Conservation (phyloP, 176 grass and related monocot genomes). For the Musa beccarii region DNA sequence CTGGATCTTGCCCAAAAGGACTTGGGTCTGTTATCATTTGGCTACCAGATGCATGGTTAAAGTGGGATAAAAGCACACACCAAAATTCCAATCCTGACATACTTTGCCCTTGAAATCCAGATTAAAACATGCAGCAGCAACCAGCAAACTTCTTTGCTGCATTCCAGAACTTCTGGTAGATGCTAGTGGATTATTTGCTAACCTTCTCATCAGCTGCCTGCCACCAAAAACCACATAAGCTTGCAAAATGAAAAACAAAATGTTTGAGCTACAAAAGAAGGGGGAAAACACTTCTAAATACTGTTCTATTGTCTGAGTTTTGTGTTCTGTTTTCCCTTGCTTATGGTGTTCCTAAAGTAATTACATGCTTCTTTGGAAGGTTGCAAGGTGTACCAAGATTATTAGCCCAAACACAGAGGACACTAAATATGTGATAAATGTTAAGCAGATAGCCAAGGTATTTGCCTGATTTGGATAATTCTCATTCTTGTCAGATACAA, state of each 20-base stretch:
- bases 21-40: neutral
- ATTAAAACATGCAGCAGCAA: no score
- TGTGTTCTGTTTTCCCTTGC: neutral
- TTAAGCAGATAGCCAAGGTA: slow-evolving; percentile 99
- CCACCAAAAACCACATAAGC: no score
- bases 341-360: neutral
- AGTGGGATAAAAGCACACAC: neutral
- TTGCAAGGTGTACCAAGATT: slow-evolving; percentile 95
- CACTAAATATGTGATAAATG: slow-evolving; percentile 93
- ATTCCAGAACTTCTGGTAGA: no score
- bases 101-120: neutral
- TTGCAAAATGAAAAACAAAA: no score
- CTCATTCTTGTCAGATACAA: neutral
- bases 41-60: neutral
- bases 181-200: no score
- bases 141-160: no score
- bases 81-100: neutral
- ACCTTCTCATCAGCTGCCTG: no score
- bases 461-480: neutral
- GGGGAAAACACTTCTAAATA: no score
- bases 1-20: neutral
- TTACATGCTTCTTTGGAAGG: slow-evolving; percentile 26
- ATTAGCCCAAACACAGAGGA: slow-evolving; percentile 89
- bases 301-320: neutral
- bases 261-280: no score